Conservation (phyloP, 2,329 filamentous ascomycete species). For the Malbranchea zuffiana region DNA sequence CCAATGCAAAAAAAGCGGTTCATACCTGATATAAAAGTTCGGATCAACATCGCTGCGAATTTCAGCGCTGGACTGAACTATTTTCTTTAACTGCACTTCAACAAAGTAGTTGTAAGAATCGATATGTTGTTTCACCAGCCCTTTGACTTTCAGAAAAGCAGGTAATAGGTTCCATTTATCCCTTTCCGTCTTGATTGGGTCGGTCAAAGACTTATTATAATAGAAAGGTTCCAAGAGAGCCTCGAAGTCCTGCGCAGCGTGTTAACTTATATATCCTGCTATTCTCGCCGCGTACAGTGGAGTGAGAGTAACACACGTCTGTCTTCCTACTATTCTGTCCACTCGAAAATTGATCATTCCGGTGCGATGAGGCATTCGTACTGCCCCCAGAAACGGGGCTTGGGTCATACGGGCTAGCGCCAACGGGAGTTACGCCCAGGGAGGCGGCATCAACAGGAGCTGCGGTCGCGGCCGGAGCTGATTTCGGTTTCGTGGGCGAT, state of each 20-base stretch:
- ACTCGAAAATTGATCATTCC: conserved; percentile 1
- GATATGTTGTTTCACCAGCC: conserved; percentile 91
- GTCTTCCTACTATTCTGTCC: conserved; percentile 5
- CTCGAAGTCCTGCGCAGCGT: conserved; percentile 40
- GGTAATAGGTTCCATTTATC: conserved; percentile 97
- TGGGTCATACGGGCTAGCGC: too few relatives aligned
- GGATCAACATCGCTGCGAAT: conserved; percentile 88
- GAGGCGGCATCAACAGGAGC: too few relatives aligned
- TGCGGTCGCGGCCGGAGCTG: too few relatives aligned
- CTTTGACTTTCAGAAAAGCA: conserved; percentile 97
- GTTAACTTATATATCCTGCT: not conserved
- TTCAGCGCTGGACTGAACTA: conserved; percentile 78
- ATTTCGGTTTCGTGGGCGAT: too few relatives aligned
- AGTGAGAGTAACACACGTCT: conserved; percentile 5
- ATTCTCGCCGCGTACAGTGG: too few relatives aligned
- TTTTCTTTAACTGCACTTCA: conserved; percentile 92
- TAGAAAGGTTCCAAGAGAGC: conserved; percentile 60
- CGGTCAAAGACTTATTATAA: conserved; percentile 55
- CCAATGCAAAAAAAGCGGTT: conserved; percentile 1
- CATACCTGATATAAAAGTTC: conserved; percentile 73
- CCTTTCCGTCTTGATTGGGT: conserved; percentile 57
- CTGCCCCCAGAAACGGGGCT: too few relatives aligned
- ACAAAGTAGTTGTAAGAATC: conserved; percentile 99
- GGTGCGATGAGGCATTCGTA: too few relatives aligned
- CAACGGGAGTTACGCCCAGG: too few relatives aligned